A percentile compares a stretch with the other conserved stretches of the same genome.
phyloP scores from a whole-genome alignment of 257 asterid species.

The Solanum rostratum region DNA sequence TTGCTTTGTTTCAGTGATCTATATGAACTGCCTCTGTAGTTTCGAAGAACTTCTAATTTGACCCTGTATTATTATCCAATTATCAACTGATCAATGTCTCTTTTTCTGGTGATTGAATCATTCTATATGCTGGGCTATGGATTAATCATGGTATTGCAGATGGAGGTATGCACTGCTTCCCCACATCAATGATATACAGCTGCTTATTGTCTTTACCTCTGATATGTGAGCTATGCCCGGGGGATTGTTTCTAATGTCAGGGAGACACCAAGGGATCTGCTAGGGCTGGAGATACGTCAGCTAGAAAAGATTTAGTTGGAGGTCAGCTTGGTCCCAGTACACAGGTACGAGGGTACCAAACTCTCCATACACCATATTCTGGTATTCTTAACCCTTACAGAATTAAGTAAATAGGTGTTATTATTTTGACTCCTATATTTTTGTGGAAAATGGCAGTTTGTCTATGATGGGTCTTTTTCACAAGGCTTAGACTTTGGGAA shows the following conservation, averaged over 20 bases:
- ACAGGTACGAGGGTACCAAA: conserved; percentile 21
- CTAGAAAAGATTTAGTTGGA: conserved; percentile 22
- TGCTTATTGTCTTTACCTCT: not conserved
- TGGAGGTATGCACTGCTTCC: conserved; percentile 36
- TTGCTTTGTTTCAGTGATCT: not conserved
- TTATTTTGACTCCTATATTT: not conserved
- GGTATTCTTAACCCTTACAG: not conserved
- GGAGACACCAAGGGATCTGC: conserved; percentile 52
- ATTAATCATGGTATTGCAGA: conserved; percentile 22
- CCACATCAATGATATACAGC: not conserved
- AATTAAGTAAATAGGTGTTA: not conserved
- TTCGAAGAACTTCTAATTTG: not conserved
- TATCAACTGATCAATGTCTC: not conserved
- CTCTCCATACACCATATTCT: not conserved
- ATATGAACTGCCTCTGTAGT: not conserved
- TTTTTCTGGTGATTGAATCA: conserved; percentile 5
- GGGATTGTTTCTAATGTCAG: conserved; percentile 22
- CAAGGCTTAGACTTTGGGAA: conserved; percentile 42
- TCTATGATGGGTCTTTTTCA: conserved; percentile 39
- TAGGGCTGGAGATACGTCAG: conserved; percentile 37
- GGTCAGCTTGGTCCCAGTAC: conserved; percentile 28
- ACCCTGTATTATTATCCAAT: not conserved
- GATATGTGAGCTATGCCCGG: not conserved
- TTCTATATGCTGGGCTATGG: conserved; percentile 6
- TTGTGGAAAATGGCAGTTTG: conserved; percentile 26